A percentile compares a stretch with the other conserved stretches of the same genome.
phyloP scores from a whole-genome alignment of 257 asterid species.

The Solanum chmielewskii region DNA sequence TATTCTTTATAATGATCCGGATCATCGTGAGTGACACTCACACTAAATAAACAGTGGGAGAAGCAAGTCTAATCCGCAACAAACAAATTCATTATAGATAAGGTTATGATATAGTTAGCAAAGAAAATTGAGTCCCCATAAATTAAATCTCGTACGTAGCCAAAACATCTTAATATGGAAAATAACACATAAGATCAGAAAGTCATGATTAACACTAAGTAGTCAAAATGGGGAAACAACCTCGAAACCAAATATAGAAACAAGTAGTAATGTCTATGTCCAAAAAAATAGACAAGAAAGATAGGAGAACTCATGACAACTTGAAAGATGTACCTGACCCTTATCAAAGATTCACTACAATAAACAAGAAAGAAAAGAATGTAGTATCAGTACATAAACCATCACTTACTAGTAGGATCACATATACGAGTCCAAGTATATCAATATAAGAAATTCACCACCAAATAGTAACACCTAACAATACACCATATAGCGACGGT shows the following conservation, averaged over 20 bases:
- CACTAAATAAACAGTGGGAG: too few relatives aligned
- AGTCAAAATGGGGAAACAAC: background rate
- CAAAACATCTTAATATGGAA: too few relatives aligned
- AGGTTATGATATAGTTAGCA: too few relatives aligned
- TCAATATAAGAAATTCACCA: background rate
- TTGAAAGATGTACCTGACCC: background rate
- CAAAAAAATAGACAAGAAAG: background rate
- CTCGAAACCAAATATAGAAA: background rate
- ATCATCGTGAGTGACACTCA: too few relatives aligned
- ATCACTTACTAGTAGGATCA: background rate
- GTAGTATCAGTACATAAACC: background rate
- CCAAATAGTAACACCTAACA: background rate
- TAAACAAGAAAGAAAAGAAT: background rate
- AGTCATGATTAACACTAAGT: too few relatives aligned
- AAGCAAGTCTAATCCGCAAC: too few relatives aligned
- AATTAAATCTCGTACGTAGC: too few relatives aligned
- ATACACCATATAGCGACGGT: background rate
- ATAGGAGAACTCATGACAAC: background rate
- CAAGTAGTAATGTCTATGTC: background rate
- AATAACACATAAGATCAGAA: too few relatives aligned
- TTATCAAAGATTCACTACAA: background rate
- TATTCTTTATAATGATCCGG: too few relatives aligned
- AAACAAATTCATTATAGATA: too few relatives aligned
- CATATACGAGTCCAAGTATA: background rate
- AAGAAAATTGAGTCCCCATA: too few relatives aligned